phyloP scores from a whole-genome alignment of 2,329 filamentous ascomycete genomes.

The Aspergillus calidoustus region DNA sequence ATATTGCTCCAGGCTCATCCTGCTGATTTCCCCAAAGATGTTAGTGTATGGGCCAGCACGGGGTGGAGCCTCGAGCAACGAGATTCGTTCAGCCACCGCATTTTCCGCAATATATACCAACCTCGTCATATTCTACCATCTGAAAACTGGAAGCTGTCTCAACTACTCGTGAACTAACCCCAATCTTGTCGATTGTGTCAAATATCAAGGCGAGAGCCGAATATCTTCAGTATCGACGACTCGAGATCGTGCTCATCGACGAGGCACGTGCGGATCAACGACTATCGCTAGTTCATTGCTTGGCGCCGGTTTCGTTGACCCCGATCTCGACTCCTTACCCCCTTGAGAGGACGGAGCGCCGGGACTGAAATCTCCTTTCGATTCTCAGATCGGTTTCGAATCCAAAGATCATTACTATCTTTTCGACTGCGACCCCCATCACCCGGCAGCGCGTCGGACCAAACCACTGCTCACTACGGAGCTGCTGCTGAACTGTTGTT shows the following conservation, averaged over 20 bases:
- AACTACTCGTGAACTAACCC: conserved; percentile 5
- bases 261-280: conserved; percentile 26
- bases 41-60: not conserved
- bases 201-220: conserved; percentile 1
- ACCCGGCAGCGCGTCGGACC: conserved; percentile 2
- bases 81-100: conserved; percentile 40
- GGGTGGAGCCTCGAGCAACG: conserved; percentile 28
- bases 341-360: not conserved
- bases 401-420: not conserved
- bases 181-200: conserved; percentile 3
- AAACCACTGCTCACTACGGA: conserved; percentile 3
- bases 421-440: not conserved
- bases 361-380: conserved; percentile 9
- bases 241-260: conserved; percentile 14
- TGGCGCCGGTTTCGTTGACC: conserved; percentile 25
- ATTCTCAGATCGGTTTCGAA: conserved; percentile 6
- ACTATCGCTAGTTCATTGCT: conserved; percentile 23
- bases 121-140: conserved; percentile 26
- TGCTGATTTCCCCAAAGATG: not conserved
- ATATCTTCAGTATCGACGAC: conserved; percentile 4
- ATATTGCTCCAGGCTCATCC: not conserved
- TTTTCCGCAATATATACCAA: conserved; percentile 32
- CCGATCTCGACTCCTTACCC: conserved; percentile 14
- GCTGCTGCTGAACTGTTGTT: conserved; percentile 13
- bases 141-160: conserved; percentile 7